These are phyloP conservation scores for Isabelozyma heimii DNA, from an alignment of 805 yeast genomes.

Conservation along the genomic window DNA sequence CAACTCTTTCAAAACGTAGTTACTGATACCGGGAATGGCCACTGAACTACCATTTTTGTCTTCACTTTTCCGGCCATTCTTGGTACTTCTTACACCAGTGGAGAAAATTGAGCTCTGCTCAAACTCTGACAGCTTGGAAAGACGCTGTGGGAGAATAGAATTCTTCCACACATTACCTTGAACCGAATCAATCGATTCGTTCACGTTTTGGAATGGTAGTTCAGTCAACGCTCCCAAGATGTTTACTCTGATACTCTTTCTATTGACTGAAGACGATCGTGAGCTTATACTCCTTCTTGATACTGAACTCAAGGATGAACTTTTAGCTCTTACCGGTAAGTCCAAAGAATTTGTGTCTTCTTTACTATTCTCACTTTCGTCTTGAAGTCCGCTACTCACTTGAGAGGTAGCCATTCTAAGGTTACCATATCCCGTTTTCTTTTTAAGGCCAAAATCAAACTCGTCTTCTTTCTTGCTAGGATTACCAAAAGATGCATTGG, in stretches of 20 bases:
- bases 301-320: slow-evolving; percentile 14
- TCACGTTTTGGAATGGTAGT: slow-evolving; percentile 29
- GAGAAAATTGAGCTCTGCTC: slow-evolving; percentile 35
- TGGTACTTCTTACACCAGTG: slow-evolving; percentile 17
- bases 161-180: slow-evolving; percentile 4
- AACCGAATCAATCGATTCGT: slow-evolving; percentile 5
- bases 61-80: slow-evolving; percentile 8
- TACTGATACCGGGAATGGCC: slow-evolving; percentile 55
- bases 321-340: slow-evolving; percentile 5
- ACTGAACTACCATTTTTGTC: slow-evolving; percentile 23
- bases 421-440: slow-evolving; percentile 50
- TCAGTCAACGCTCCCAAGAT: slow-evolving; percentile 39
- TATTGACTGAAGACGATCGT: slow-evolving; percentile 17
- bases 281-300: slow-evolving; percentile 8
- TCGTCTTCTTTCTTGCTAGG: slow-evolving; percentile 9
- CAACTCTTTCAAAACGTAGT: slow-evolving; percentile 48
- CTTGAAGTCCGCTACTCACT: neutral
- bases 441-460: slow-evolving; percentile 31
- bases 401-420: slow-evolving; percentile 35
- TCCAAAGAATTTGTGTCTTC: slow-evolving; percentile 7
- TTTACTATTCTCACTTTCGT: neutral
- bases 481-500: slow-evolving; percentile 11
- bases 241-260: slow-evolving; percentile 34
- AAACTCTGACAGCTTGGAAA: slow-evolving; percentile 24
- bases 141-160: slow-evolving; percentile 6